Evolutionary conservation across 2,329 filamentous ascomycete genomes (phyloP).

Genomic region (Aspergillus arachidicola): DNA sequence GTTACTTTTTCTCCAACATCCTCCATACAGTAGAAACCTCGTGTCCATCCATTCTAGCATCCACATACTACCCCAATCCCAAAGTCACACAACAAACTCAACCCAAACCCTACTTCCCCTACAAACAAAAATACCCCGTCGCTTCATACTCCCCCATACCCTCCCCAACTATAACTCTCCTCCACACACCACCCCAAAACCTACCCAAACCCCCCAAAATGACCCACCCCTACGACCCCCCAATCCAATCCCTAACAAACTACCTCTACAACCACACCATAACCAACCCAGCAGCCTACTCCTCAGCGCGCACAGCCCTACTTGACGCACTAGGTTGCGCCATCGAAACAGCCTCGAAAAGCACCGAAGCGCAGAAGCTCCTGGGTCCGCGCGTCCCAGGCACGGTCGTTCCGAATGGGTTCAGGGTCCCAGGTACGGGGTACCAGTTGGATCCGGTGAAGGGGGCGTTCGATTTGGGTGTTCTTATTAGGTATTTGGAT

Average conservation of each 20-base stretch:
- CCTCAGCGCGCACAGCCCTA: conserved; percentile 23
- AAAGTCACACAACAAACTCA: not conserved
- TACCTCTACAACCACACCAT: conserved; percentile 27
- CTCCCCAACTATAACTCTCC: not conserved
- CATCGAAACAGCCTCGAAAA: conserved; percentile 27
- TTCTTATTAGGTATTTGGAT: conserved; percentile 45
- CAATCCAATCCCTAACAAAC: conserved; percentile 24
- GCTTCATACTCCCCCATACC: not conserved
- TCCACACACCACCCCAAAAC: not conserved
- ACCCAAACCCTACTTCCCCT: not conserved
- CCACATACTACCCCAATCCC: no score
- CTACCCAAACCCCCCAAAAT: not conserved
- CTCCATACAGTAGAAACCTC: no score
- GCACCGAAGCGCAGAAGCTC: conserved; percentile 19
- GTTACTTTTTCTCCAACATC: no score
- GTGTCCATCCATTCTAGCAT: no score
- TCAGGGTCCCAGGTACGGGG: conserved; percentile 43
- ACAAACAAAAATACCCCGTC: not conserved
- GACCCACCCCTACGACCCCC: conserved; percentile 36
- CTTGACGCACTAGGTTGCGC: conserved; percentile 31
- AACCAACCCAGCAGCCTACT: conserved; percentile 20
- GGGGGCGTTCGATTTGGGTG: conserved; percentile 44
- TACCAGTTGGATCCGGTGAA: conserved; percentile 40
- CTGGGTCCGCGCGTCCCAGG: conserved; percentile 20
- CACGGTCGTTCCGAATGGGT: conserved; percentile 32